Percentiles rank a stretch among this genome's conserved stretches.
Evolutionary conservation across 768 basidiomycete species (phyloP).

Genomic region (Kockovaella imperatae): DNA sequence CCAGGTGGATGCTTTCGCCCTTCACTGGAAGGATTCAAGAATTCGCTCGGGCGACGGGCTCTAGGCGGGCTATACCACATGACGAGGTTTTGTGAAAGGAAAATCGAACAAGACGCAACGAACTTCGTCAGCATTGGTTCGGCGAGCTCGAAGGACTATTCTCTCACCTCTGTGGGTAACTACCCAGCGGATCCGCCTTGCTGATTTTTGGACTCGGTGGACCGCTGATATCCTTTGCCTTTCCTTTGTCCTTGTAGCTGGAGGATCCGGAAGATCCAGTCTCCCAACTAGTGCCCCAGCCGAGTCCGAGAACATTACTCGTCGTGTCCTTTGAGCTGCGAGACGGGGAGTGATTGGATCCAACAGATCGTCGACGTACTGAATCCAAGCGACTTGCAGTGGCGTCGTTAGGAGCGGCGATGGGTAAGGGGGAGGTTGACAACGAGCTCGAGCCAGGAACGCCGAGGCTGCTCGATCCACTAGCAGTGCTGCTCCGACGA

Average conservation of each 20-base stretch:
- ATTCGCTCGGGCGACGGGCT: conserved; percentile 30
- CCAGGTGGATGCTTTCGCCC: conserved; percentile 19
- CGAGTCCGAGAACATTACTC: conserved; percentile 30
- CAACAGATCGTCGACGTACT: background rate
- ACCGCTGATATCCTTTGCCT: conserved; percentile 18
- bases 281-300: conserved; percentile 21
- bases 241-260: conserved; percentile 24
- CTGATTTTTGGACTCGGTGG: conserved; percentile 29
- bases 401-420: background rate
- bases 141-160: too few species aligned
- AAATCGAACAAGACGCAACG: background rate
- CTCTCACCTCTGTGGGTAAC: too few species aligned
- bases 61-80: conserved; percentile 20
- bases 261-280: conserved; percentile 16
- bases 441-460: too few species aligned
- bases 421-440: too few species aligned
- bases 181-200: too few species aligned
- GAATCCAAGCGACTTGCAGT: background rate
- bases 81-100: background rate
- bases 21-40: conserved; percentile 28
- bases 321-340: conserved; percentile 8
- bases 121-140: too few species aligned
- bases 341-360: background rate
- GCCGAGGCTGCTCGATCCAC: too few species aligned
- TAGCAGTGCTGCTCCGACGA: conserved; percentile 1